These are phyloP conservation scores for Pogostemon cablin DNA, from an alignment of 257 asterid species.

Conservation along the genomic window DNA sequence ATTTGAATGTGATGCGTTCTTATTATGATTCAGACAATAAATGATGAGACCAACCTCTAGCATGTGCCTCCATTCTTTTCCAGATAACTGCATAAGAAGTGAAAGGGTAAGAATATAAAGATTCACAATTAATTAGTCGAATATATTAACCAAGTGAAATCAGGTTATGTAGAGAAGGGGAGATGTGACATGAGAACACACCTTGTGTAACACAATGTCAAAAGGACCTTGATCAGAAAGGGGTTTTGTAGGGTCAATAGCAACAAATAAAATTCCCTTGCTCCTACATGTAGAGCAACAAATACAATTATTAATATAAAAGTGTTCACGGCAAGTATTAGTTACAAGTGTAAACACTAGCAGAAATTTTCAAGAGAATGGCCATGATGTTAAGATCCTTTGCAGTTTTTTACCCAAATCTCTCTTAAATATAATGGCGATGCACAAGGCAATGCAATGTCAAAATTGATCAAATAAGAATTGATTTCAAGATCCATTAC, in stretches of 20 bases:
- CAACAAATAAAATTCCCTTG: conserved; percentile 82
- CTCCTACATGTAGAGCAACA: conserved; percentile 47
- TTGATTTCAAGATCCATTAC: no score
- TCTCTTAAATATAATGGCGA: no score
- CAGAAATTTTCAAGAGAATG: neutral
- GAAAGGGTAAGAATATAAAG: neutral
- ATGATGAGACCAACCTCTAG: conserved; percentile 69
- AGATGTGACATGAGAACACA: conserved; percentile 27
- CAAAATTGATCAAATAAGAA: no score
- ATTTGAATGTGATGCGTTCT: neutral
- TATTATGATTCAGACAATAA: conserved; percentile 20
- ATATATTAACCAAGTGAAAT: neutral
- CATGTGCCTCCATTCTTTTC: conserved; percentile 68
- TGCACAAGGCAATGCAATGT: no score
- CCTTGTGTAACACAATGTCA: conserved; percentile 83
- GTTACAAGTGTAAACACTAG: neutral
- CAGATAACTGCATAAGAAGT: conserved; percentile 60
- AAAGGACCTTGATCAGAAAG: conserved; percentile 90
- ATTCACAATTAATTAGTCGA: conserved; percentile 2
- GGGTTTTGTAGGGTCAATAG: conserved; percentile 71
- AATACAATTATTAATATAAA: conserved; percentile 23
- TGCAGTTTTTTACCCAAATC: neutral
- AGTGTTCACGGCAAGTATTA: neutral
- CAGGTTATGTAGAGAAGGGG: neutral
- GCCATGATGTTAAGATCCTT: neutral